Base-by-base conservation (phyloP, 2,329 filamentous ascomycete species). In the Biscogniauxia sp. region DNA sequence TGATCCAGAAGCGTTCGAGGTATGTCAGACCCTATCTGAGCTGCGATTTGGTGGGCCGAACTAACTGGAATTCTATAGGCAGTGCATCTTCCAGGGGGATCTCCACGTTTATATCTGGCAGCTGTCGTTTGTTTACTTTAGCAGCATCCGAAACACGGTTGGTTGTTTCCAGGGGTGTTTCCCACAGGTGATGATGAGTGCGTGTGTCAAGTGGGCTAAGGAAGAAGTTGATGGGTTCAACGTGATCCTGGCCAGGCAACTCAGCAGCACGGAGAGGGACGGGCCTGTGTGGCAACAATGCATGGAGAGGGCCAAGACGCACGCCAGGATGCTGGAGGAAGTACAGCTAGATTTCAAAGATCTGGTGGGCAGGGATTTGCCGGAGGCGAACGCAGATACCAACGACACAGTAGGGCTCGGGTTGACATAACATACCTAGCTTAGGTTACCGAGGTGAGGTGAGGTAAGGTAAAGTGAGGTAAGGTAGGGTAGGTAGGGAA, bases 181-280 rank as follows among this genome's bases (percentile, higher is more conserved):
- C 73, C 89, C 93, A 11, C 84, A 91, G 25, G 82, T 88, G 15
- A 92, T 95, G 80, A 96, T 95, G 84, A 96, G 92, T 70, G 93
- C 93, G 0, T 96, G 93, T 69, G 94, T 99, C 69, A 96, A 94
- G 73, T 99, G 95, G 95, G 93, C 93, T n/a, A 98, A 97, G 76
- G 90, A 95, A 69, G 88, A 96, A 73, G 87, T 98, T 1, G 93
- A 97, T 69, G 88, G 88, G 1, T 98, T 98, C 80, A 98, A 97
- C 70, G 83, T 82, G 53, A 87, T 95, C 55, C 80, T 99, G 45
- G 86, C 84, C 41, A 83, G 94, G 61, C 95, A 98, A 77, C 80
- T 99, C 63, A 96, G 92, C 76, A 93, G 91, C 72, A 90, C 95
- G 2, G 89, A 96, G 62, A 84, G 82, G 55, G 88, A 84, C n/a